These are phyloP conservation scores for Trichosporon asahii DNA, from an alignment of 1,284 basidiomycete species.

Conservation along the genomic window DNA sequence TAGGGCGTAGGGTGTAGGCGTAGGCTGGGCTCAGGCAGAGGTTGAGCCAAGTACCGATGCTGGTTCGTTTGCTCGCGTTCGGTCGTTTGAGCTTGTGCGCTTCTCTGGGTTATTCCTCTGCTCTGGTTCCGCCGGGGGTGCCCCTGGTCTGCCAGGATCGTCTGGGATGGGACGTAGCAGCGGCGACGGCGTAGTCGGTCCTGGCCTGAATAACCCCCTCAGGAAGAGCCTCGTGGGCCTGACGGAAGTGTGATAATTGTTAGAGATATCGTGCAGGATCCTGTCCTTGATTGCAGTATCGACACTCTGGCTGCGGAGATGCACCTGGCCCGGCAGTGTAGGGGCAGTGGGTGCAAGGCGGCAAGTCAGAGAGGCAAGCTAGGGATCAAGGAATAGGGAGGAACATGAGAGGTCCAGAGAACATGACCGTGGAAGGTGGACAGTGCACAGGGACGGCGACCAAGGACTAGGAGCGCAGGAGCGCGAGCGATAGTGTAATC, in stretches of 20 bases:
- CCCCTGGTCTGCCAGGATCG: background rate
- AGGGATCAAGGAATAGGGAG: background rate
- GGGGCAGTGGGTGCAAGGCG: background rate
- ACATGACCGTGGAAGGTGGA: background rate
- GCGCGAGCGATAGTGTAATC: background rate
- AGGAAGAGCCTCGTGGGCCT: constrained; percentile 6
- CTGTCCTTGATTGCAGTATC: background rate
- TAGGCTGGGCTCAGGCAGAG: background rate
- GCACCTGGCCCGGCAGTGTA: background rate
- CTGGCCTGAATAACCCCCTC: background rate
- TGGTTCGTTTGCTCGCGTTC: background rate
- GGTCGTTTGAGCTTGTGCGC: background rate
- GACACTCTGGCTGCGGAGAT: background rate
- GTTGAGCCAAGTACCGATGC: background rate
- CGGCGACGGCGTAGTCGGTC: background rate
- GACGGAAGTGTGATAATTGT: background rate
- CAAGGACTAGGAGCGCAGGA: background rate
- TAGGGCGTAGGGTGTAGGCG: background rate
- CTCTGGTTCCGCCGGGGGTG: background rate
- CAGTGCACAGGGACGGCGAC: background rate
- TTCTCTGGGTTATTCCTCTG: background rate
- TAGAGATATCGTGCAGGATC: background rate
- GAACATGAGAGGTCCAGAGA: background rate
- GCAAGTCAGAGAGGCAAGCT: background rate
- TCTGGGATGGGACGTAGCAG: background rate